phyloP scores from a whole-genome alignment of 768 basidiomycete species.

The Phanerochaete sordida region DNA sequence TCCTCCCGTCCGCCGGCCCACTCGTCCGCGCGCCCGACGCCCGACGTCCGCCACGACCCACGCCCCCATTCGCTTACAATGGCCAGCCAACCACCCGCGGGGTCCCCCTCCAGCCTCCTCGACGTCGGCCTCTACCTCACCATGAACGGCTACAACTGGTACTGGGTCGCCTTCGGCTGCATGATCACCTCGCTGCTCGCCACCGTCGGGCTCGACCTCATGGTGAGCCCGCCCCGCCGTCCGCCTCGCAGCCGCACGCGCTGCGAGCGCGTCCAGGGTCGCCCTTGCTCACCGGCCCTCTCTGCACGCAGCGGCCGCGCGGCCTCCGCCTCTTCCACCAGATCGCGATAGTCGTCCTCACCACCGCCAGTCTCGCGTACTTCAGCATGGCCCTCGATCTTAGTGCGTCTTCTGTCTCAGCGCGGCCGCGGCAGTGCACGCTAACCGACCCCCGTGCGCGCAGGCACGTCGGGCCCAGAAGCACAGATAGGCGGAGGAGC shows the following conservation, averaged over 20 bases:
- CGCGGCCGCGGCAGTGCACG: slow-evolving; percentile 20
- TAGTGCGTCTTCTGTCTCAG: slow-evolving; percentile 31
- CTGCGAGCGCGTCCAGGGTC: too few relatives aligned
- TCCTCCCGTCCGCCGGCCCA: neutral
- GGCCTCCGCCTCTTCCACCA: slow-evolving; percentile 44
- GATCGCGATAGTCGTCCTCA: slow-evolving; percentile 38
- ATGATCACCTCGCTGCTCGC: slow-evolving; percentile 40
- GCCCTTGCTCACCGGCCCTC: neutral
- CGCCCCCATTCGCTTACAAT: slow-evolving; percentile 4
- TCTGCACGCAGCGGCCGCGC: slow-evolving; percentile 25
- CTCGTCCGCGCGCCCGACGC: neutral
- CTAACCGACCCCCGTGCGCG: slow-evolving; percentile 9
- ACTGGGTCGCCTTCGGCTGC: slow-evolving; percentile 48
- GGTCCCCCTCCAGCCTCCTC: slow-evolving; percentile 23
- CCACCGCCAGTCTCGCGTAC: slow-evolving; percentile 40
- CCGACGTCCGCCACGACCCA: neutral
- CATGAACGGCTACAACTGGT: slow-evolving; percentile 41
- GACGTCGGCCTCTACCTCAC: slow-evolving; percentile 34
- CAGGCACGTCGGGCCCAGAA: slow-evolving; percentile 1
- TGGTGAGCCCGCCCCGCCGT: slow-evolving; percentile 15
- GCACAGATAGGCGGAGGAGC: slow-evolving; percentile 32
- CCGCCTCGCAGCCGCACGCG: neutral
- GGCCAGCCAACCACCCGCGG: slow-evolving; percentile 25
- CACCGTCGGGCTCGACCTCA: slow-evolving; percentile 32
- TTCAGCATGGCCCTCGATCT: slow-evolving; percentile 51